Evolutionary conservation across 1,284 basidiomycete genomes (phyloP), one percentile per base, ranked within the genome.

Genomic region (Phaffia rhodozyma): DNA sequence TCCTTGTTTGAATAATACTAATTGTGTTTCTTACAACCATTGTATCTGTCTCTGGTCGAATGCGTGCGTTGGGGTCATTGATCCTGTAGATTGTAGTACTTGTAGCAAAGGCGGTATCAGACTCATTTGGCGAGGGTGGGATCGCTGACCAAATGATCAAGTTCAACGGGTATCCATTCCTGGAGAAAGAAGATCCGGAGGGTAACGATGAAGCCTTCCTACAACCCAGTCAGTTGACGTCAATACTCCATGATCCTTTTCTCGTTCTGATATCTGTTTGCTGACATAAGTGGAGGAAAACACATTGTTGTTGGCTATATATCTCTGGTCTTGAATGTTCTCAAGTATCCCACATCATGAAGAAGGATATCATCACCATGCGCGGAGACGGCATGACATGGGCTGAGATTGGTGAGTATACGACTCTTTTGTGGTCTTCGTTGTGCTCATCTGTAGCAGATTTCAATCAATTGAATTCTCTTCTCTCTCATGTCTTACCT

Each of bases 61-160:
- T 32, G 23, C 55, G 27, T 43, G n/a, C 38, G 20, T 27, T 3
- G 25, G 23, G 2, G 13, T 38, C 3, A 4, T 43, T 23, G 27
- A 2, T 52, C 65, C 50, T 51, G 16, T 69, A 94, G 91, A 93
- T 99, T 70, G 92, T 97, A 0, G 80, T 97, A 29, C 79, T 97
- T 48, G 92, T 96, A 47, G 97, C 96, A 20, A 98, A 97, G 76
- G 91, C 91, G 7, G 92, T 98, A 18, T 90, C 90, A n/a, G 96
- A 99, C 72, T 87, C 91, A 70, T 82, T 97, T 56, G 91, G 91
- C 25, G 87, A 86, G 16, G 89, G 83, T 59, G 96, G 96, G 1
- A 97, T 98, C 68, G 91, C 94, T 4, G 96, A 98, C 69, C 91
- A 97, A 73, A 91, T 89, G 82, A 98, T 99, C 71, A 83, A 86